These are phyloP conservation scores for Hericium erinaceus DNA, from an alignment of 768 basidiomycete genomes.

Conservation along the genomic window DNA sequence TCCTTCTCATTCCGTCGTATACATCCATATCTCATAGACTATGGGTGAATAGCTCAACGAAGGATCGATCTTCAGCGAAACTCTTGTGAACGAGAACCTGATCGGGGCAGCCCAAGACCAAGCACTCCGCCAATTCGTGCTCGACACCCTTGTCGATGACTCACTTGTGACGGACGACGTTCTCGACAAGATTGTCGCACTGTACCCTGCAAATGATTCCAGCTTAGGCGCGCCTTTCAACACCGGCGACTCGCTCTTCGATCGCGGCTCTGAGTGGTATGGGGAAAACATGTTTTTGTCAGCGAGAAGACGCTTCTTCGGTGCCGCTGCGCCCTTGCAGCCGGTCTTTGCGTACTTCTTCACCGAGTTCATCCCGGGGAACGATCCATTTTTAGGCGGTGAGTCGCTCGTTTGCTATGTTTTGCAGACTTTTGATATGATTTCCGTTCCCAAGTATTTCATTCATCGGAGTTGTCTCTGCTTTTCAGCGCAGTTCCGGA, in stretches of 20 bases:
- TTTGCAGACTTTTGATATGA: background rate
- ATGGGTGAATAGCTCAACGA: constrained; percentile 46
- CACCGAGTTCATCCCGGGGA: constrained; percentile 48
- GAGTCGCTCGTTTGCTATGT: background rate
- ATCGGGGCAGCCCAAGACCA: constrained; percentile 30
- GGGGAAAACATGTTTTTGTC: constrained; percentile 49
- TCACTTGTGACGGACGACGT: constrained; percentile 35
- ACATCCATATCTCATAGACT: constrained; percentile 20
- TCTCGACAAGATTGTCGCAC: constrained; percentile 26
- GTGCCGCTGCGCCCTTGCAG: constrained; percentile 36
- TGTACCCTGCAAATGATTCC: constrained; percentile 42
- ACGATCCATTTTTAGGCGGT: constrained; percentile 40
- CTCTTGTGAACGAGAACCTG: constrained; percentile 29
- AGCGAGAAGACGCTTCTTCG: constrained; percentile 40
- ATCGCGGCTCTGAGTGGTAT: constrained; percentile 48
- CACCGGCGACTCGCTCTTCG: constrained; percentile 52
- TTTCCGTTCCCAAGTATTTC: constrained; percentile 28
- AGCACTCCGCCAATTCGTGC: constrained; percentile 40
- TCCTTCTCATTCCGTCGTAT: background rate
- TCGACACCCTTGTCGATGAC: constrained; percentile 41
- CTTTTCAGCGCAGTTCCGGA: constrained; percentile 39
- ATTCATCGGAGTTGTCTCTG: constrained; percentile 39
- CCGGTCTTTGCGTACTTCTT: constrained; percentile 48
- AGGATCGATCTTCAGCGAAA: constrained; percentile 35
- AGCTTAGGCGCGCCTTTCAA: constrained; percentile 32